Conservation (phyloP, 208 protist species). For the Lotmaria passim region DNA sequence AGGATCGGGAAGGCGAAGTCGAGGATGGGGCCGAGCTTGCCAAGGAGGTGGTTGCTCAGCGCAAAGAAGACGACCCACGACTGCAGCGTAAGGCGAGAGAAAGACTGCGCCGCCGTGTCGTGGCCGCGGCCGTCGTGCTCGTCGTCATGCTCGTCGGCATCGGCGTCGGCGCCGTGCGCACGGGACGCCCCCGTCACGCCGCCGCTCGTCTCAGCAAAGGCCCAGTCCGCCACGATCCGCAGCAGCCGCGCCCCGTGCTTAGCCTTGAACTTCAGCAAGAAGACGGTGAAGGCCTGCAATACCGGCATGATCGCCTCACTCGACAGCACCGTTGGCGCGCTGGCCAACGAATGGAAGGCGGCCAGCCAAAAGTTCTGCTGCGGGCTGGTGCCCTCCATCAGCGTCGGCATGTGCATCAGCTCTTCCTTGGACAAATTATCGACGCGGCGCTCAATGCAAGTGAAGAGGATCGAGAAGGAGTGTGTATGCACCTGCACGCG, state of each 20-base stretch:
- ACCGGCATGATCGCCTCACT: slow-evolving; percentile 72
- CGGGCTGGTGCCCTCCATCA: slow-evolving; percentile 57
- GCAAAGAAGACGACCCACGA: slow-evolving; percentile 82
- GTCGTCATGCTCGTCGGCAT: slow-evolving; percentile 22
- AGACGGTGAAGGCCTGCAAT: slow-evolving; percentile 77
- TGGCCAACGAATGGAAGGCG: slow-evolving; percentile 72
- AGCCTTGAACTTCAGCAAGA: slow-evolving; percentile 91
- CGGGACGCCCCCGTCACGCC: slow-evolving; percentile 16
- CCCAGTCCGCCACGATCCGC: slow-evolving; percentile 73
- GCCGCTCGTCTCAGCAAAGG: slow-evolving; percentile 60
- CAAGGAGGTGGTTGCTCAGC: slow-evolving; percentile 79
- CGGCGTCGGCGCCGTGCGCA: slow-evolving; percentile 7
- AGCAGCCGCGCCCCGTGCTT: slow-evolving; percentile 77
- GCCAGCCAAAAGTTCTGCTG: slow-evolving; percentile 87
- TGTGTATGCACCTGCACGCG: slow-evolving; percentile 74
- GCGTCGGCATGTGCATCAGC: slow-evolving; percentile 62
- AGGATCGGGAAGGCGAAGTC: slow-evolving; percentile 81
- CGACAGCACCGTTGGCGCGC: slow-evolving; percentile 59
- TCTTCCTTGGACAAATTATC: slow-evolving; percentile 76
- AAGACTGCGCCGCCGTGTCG: slow-evolving; percentile 22
- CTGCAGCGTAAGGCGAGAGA: slow-evolving; percentile 68
- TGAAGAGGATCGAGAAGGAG: slow-evolving; percentile 76
- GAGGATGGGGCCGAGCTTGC: slow-evolving; percentile 74
- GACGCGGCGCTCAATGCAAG: slow-evolving; percentile 68
- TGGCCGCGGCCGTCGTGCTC: slow-evolving; percentile 32